Evolutionary conservation across 352 stramenopile species (phyloP).

Genomic region (Bremia lactucae): DNA sequence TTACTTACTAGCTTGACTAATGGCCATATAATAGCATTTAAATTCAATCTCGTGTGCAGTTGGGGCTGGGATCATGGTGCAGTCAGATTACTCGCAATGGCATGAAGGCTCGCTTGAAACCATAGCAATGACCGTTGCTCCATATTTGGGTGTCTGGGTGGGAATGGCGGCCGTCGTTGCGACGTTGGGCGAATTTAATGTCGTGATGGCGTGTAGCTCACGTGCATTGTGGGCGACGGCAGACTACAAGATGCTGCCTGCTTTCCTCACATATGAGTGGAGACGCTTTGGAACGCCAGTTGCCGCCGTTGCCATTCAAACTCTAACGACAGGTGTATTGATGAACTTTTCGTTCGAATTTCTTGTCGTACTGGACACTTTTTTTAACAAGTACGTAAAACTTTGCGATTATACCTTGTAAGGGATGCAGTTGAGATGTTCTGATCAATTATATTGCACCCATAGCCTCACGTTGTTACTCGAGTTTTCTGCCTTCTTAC

Average conservation of each 20-base stretch:
- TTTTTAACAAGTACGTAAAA: conserved; percentile 79
- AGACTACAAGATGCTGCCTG: conserved; percentile 80
- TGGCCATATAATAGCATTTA: not conserved
- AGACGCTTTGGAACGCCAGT: conserved; percentile 70
- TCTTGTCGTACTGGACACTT: conserved; percentile 73
- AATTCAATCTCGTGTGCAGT: conserved; percentile 29
- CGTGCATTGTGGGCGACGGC: conserved; percentile 71
- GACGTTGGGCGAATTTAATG: conserved; percentile 78
- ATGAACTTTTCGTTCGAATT: conserved; percentile 83
- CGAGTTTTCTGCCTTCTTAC: conserved; percentile 78
- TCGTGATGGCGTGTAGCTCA: conserved; percentile 79
- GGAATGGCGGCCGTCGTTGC: conserved; percentile 63
- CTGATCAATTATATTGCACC: conserved; percentile 6
- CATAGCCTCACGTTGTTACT: conserved; percentile 66
- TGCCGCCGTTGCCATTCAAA: conserved; percentile 67
- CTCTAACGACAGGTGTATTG: conserved; percentile 54
- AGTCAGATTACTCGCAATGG: conserved; percentile 59
- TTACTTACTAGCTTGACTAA: not conserved
- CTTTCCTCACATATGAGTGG: conserved; percentile 49
- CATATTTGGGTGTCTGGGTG: conserved; percentile 77
- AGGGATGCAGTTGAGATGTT: conserved; percentile 1
- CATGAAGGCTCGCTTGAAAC: conserved; percentile 65
- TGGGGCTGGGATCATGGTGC: conserved; percentile 64
- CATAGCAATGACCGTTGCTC: conserved; percentile 58
- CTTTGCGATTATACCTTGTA: not conserved